Evolutionary conservation across 2,329 filamentous ascomycete species (phyloP), one percentile per base, ranked within the genome.

Genomic region (Sarocladium oryzae): DNA sequence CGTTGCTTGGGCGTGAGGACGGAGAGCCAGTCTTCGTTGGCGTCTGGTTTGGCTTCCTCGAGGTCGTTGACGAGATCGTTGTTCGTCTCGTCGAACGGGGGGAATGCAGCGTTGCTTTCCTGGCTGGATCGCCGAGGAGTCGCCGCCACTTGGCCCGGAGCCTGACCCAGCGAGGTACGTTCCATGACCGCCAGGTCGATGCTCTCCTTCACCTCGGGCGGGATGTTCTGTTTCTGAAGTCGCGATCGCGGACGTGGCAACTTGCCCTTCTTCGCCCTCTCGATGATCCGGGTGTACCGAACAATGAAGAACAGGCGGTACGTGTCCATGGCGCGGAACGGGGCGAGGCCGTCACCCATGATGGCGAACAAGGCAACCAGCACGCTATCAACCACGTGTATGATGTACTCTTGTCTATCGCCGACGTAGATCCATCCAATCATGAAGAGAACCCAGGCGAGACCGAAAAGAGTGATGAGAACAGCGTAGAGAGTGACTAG

Each of bases 371-470:
- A 73, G 10, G 82, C 85, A 6, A 88, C 85, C 13, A 88, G 73
- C 24, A 86, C 74, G 57, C 84, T 83, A 66, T 88, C 85, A 56
- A 88, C 86, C 46, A 88, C 68, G 54, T 88, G 82, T 58, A 87
- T 80, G 33, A 79, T 66, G 56, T 88, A 92, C 3, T 81, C 70
- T 63, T 92, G 86, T 58, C 77, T 75, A 26, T 81, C 79, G 18
- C 86, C 88, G 18, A 92, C 85, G 56, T 89, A 90, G 62, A 93
- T 88, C 89, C 89, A 95, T 45, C 85, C 88, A 63, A 95, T 95
- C 51, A 95, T 72, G 68, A 92, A 93, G n/a, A 95, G 77, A 1
- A 95, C 89, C 89, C 89, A 95, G 0, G 87, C 87, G 11, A 92
- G 74, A 61, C 89, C 89, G 59, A 95, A 95, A 0, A 91, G 73